These are phyloP conservation scores for Rasamsonia emersonii DNA, from an alignment of 2,329 filamentous ascomycete species.

Conservation along the genomic window DNA sequence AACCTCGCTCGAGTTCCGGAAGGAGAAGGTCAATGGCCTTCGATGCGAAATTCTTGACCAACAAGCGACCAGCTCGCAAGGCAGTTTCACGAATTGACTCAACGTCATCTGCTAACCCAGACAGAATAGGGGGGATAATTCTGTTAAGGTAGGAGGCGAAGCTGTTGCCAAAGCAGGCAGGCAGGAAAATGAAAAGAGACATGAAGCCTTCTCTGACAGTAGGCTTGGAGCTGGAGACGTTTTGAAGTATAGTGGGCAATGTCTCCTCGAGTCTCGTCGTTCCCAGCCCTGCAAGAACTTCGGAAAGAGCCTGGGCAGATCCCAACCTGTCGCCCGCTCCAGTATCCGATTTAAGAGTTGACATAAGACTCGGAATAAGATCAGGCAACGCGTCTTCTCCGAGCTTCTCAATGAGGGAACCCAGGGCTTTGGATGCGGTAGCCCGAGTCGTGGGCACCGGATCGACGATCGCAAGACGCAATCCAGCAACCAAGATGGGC, in stretches of 20 bases:
- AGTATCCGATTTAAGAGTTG: constrained; percentile 93
- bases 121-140: constrained; percentile 91
- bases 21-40: constrained; percentile 89
- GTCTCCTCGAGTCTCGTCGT: constrained; percentile 91
- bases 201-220: constrained; percentile 96
- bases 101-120: constrained; percentile 88
- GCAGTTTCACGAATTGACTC: constrained; percentile 97
- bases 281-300: constrained; percentile 90
- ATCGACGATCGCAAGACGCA: constrained; percentile 84
- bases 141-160: constrained; percentile 92
- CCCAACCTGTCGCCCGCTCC: constrained; percentile 92
- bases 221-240: constrained; percentile 82
- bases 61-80: constrained; percentile 78
- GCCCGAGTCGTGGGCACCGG: constrained; percentile 94
- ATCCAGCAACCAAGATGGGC: constrained; percentile 81
- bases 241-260: constrained; percentile 89
- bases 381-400: constrained; percentile 95
- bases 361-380: constrained; percentile 94
- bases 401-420: constrained; percentile 94
- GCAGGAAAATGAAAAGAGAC: constrained; percentile 98
- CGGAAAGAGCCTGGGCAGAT: constrained; percentile 90
- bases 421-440: constrained; percentile 89
- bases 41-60: constrained; percentile 97
- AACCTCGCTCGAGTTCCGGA: constrained; percentile 87
- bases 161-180: constrained; percentile 97